Evolutionary conservation across 176 grass and related monocot genomes (phyloP).

Genomic region (Triticum timopheevii): DNA sequence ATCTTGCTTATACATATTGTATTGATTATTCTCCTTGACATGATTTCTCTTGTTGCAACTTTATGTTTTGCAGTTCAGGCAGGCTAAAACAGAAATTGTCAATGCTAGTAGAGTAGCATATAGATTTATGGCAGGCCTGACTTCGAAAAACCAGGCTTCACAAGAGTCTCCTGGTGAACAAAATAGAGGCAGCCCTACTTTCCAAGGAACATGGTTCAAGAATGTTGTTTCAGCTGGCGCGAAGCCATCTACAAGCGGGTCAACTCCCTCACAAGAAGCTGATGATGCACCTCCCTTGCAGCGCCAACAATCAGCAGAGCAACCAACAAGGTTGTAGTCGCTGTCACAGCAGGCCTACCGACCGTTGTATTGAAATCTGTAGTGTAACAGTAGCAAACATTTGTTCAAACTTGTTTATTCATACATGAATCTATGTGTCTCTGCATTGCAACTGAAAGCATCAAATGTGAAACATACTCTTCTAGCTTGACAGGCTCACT

Average conservation of each 20-base stretch:
- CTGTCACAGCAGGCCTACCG: neutral
- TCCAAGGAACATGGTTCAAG: slow-evolving; percentile 84
- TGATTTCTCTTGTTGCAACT: slow-evolving; percentile 9
- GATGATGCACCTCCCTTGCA: slow-evolving; percentile 36
- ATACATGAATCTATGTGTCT: slow-evolving; percentile 5
- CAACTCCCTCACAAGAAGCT: slow-evolving; percentile 40
- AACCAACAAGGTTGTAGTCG: slow-evolving; percentile 38
- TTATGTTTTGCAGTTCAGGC: slow-evolving; percentile 74
- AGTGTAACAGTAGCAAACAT: slow-evolving; percentile 46
- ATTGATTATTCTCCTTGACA: neutral
- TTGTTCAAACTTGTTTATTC: slow-evolving; percentile 34
- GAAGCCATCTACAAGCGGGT: slow-evolving; percentile 67
- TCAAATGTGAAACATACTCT: neutral
- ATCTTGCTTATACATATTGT: neutral
- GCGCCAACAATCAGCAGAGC: slow-evolving; percentile 43
- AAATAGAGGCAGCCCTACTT: slow-evolving; percentile 50
- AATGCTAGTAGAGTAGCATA: slow-evolving; percentile 94
- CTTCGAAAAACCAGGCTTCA: slow-evolving; percentile 57
- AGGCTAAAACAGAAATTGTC: slow-evolving; percentile 93
- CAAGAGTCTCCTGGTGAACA: slow-evolving; percentile 53
- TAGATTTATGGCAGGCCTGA: slow-evolving; percentile 92
- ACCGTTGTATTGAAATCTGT: slow-evolving; percentile 40
- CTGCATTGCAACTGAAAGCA: neutral
- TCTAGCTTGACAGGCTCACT: neutral
- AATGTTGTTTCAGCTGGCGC: slow-evolving; percentile 65